Conservation (phyloP, 1,284 basidiomycete species). For the Heterobasidion occidentale region DNA sequence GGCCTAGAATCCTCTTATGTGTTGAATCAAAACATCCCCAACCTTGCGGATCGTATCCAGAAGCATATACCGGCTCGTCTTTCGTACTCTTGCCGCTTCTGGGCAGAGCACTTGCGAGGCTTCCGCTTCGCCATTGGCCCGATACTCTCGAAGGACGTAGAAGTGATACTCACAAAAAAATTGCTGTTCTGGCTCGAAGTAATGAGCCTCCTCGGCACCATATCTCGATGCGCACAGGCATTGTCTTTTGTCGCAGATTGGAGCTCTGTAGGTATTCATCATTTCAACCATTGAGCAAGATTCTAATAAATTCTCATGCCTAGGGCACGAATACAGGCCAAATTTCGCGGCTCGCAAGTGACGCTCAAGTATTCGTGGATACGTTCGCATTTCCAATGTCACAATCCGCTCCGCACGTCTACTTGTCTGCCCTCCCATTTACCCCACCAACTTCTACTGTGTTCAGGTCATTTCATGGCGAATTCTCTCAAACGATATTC, state of each 20-base stretch:
- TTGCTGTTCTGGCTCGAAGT: slow-evolving; percentile 31
- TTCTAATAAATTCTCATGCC: not conserved
- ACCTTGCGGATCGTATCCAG: slow-evolving; percentile 9
- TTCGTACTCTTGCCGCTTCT: slow-evolving; percentile 14
- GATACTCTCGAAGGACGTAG: slow-evolving; percentile 6
- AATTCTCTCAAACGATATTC: not conserved
- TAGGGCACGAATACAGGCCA: not conserved
- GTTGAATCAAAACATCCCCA: slow-evolving; percentile 16
- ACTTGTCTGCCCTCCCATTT: slow-evolving; percentile 29
- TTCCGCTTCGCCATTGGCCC: slow-evolving; percentile 1
- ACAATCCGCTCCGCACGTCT: slow-evolving; percentile 29
- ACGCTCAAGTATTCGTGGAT: no score
- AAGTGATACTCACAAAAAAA: slow-evolving; percentile 16
- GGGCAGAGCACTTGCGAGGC: slow-evolving; percentile 22
- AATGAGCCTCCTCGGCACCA: slow-evolving; percentile 20
- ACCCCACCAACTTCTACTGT: slow-evolving; percentile 15
- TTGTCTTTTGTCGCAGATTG: not conserved
- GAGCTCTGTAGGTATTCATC: not conserved
- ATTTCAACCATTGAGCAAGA: not conserved
- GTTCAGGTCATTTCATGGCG: slow-evolving; percentile 2
- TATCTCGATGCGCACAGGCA: not conserved
- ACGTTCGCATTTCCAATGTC: slow-evolving; percentile 19
- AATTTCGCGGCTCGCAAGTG: no score
- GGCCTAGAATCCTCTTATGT: slow-evolving; percentile 18
- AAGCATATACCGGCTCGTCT: slow-evolving; percentile 19